Base-by-base conservation (phyloP, 345 rosid species). In the Eutrema japonicum region DNA sequence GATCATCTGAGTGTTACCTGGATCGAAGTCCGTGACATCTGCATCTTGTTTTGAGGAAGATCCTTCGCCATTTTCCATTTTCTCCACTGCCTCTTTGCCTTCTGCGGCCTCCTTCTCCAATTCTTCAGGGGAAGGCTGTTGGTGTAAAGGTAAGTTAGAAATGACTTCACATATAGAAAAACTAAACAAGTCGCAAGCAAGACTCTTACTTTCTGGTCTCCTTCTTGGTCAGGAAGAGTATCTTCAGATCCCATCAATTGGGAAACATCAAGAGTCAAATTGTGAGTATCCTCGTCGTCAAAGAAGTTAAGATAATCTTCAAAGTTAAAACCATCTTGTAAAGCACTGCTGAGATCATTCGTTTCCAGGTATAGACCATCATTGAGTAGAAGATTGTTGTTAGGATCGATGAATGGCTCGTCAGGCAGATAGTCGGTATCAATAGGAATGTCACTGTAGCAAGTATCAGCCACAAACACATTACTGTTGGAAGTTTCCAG, bases 231-330 rank as follows among this genome's bases (percentile, higher is more conserved):
- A 57, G 71, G 71, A 73, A 63, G 66, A 70, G 70, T 26, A 57
- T 55, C 68, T 22, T 73, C 83, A 47, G 73, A 75, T 43, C 60
- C 85, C 71, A 76, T 3, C 49, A 81, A 56, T 67, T 80, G 86
- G 61, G 87, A 83, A 64, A 80, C 82, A 79, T 88, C 95, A 62
- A 83, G 80, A 69, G 75, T 68, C 75, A 82, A 55, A 52, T 77
- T 51, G 48, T 75, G 75, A 49, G 69, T 18, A 41, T 48, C 74
- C 45, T 80, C 89, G 45, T 81, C 88, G 80, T 91, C 96, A 40
- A 72, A 80, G 83, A 87, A 89, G 66, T 77, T 85, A 40, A 96
- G 90, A 57, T 84, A 96, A 60, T 96, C 97, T 11, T 86, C 94
- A 45, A 82, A 64, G 77, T 83, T 84, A 72, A 90, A 90, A 73